phyloP scores from a whole-genome alignment of 371 early-diverging fungal species.

The Apophysomyces elegans region DNA sequence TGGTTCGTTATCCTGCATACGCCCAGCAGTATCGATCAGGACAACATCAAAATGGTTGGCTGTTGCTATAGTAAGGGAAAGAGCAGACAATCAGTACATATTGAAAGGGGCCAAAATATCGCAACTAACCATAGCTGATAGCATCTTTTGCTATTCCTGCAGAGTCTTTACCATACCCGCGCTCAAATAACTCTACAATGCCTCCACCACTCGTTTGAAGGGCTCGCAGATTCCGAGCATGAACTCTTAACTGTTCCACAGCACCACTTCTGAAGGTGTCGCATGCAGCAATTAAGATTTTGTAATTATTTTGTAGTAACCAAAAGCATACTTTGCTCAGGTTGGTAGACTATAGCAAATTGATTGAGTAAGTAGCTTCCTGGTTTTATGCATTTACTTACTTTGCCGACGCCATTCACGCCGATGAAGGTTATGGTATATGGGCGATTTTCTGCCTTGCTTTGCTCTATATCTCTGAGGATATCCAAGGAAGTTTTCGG shows the following conservation, averaged over 20 bases:
- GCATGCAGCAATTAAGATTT: slow-evolving; percentile 97
- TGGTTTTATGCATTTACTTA: slow-evolving; percentile 14
- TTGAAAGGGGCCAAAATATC: background rate
- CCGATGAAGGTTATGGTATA: slow-evolving; percentile 97
- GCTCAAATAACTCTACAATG: slow-evolving; percentile 92
- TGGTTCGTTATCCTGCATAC: slow-evolving; percentile 99
- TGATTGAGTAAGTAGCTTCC: background rate
- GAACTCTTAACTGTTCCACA: slow-evolving; percentile 97
- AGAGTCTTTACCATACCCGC: slow-evolving; percentile 99
- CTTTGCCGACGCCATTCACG: slow-evolving; percentile 98
- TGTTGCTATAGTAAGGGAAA: slow-evolving; percentile 37
- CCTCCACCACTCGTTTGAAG: slow-evolving; percentile 72
- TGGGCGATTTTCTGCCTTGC: slow-evolving; percentile 74
- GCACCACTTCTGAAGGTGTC: slow-evolving; percentile 99
- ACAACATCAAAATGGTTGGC: slow-evolving; percentile 93
- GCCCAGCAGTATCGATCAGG: slow-evolving; percentile 99
- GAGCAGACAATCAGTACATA: background rate
- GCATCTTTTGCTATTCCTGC: slow-evolving; percentile 99
- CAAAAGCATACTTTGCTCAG: slow-evolving; percentile 98
- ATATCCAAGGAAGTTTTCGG: slow-evolving; percentile 95
- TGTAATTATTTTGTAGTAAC: slow-evolving; percentile 93
- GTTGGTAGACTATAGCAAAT: slow-evolving; percentile 84
- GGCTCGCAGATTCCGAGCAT: slow-evolving; percentile 87
- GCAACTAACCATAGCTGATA: slow-evolving; percentile 74
- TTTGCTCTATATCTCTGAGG: slow-evolving; percentile 87